phyloP scores from a whole-genome alignment of 768 basidiomycete genomes.

The Lactifluus echinatus region DNA sequence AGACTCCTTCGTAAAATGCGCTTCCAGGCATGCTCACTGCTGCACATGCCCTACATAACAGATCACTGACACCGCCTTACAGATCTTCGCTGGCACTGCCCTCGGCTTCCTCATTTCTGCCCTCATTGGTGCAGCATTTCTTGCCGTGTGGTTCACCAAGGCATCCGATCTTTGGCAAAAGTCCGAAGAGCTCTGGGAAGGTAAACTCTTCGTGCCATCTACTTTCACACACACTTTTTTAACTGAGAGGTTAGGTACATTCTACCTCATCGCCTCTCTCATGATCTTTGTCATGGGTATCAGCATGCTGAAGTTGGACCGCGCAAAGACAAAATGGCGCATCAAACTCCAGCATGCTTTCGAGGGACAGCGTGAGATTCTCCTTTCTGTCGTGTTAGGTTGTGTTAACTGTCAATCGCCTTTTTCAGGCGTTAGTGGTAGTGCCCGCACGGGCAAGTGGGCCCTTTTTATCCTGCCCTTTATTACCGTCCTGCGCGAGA shows the following conservation, averaged over 20 bases:
- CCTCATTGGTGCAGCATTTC: constrained; percentile 84
- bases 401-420: neutral
- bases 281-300: constrained; percentile 93
- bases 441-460: constrained; percentile 63
- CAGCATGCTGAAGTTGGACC: constrained; percentile 92
- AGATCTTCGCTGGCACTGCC: constrained; percentile 72
- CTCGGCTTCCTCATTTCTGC: constrained; percentile 72
- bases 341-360: constrained; percentile 81
- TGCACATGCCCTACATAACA: neutral
- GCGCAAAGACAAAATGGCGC: constrained; percentile 91
- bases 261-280: constrained; percentile 58
- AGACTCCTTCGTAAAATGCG: constrained; percentile 57
- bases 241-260: constrained; percentile 42
- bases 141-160: constrained; percentile 92
- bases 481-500: constrained; percentile 90
- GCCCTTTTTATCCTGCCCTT: constrained; percentile 83
- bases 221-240: neutral
- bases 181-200: constrained; percentile 91
- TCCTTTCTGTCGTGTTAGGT: neutral
- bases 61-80: neutral
- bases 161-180: constrained; percentile 76
- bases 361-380: constrained; percentile 40
- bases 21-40: constrained; percentile 39
- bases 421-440: constrained; percentile 38
- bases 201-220: constrained; percentile 31